Conservation (phyloP, 148 eudicot species). For the Simmondsia chinensis region DNA sequence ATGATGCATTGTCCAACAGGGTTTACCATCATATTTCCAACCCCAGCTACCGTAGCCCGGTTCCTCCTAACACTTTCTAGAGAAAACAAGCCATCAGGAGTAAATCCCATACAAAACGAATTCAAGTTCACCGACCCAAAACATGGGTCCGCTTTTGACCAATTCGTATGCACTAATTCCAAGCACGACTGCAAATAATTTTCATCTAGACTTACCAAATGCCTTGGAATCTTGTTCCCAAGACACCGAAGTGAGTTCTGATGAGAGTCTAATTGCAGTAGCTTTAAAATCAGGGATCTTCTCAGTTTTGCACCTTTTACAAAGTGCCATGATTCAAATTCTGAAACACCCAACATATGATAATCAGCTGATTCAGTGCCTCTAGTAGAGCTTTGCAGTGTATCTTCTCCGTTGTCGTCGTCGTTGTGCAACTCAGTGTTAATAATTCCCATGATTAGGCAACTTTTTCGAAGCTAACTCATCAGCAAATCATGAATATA, state of each 20-base stretch:
- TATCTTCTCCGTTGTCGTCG: too few relatives aligned
- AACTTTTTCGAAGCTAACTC: too few relatives aligned
- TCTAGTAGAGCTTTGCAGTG: too few relatives aligned
- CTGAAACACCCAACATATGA: too few relatives aligned
- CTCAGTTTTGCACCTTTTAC: too few relatives aligned
- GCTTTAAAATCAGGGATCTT: too few relatives aligned
- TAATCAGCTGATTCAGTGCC: too few relatives aligned
- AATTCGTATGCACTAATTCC: constrained; percentile 25
- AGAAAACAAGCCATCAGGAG: constrained; percentile 11
- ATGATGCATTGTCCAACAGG: constrained; percentile 26
- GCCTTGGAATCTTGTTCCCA: constrained; percentile 21
- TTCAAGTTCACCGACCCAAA: neutral
- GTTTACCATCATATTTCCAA: constrained; percentile 9
- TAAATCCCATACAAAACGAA: constrained; percentile 10
- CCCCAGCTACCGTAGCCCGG: constrained; percentile 11
- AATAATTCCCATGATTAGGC: too few relatives aligned
- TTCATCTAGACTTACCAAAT: constrained; percentile 42
- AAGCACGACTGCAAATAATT: constrained; percentile 46
- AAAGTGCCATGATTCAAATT: too few relatives aligned
- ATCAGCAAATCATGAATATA: too few relatives aligned
- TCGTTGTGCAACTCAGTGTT: too few relatives aligned
- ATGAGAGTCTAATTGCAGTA: too few relatives aligned
- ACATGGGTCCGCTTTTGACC: constrained; percentile 21
- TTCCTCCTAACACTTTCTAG: constrained; percentile 7
- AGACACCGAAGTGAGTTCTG: constrained; percentile 6